Conservation (phyloP, 345 rosid genomes). For the Ricinus communis region DNA sequence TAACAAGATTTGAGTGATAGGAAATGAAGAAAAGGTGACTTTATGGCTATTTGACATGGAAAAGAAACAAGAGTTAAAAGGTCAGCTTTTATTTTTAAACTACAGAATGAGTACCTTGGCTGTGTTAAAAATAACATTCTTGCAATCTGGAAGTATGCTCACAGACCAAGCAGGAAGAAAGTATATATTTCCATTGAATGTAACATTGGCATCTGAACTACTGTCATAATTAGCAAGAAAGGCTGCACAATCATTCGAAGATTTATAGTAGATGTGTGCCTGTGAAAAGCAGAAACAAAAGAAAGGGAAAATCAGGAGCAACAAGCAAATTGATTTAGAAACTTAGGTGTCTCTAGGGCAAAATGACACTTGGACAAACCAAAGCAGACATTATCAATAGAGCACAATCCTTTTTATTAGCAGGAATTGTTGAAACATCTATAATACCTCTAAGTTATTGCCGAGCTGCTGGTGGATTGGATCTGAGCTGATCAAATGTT, state of each 20-base stretch:
- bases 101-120: conserved; percentile 43
- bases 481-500: conserved; percentile 48
- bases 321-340: not conserved
- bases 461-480: conserved; percentile 47
- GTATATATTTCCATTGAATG: conserved; percentile 47
- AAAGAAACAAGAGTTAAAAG: too few species aligned
- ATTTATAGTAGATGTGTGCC: conserved; percentile 62
- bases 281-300: conserved; percentile 10
- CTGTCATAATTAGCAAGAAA: conserved; percentile 58
- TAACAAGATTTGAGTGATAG: too few species aligned
- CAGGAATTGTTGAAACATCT: not conserved
- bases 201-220: conserved; percentile 42
- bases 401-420: not conserved
- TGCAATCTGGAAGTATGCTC: conserved; percentile 71
- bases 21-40: too few species aligned
- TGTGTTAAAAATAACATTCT: conserved; percentile 54
- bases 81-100: too few species aligned
- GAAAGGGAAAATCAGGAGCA: not conserved
- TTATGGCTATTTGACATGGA: too few species aligned
- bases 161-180: conserved; percentile 76
- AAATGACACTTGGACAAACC: too few species aligned
- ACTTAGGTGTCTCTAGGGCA: not conserved
- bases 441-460: conserved; percentile 43
- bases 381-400: not conserved
- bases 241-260: conserved; percentile 55